phyloP scores from a whole-genome alignment of 768 basidiomycete genomes.

The Coprinellus aureogranulatus region DNA sequence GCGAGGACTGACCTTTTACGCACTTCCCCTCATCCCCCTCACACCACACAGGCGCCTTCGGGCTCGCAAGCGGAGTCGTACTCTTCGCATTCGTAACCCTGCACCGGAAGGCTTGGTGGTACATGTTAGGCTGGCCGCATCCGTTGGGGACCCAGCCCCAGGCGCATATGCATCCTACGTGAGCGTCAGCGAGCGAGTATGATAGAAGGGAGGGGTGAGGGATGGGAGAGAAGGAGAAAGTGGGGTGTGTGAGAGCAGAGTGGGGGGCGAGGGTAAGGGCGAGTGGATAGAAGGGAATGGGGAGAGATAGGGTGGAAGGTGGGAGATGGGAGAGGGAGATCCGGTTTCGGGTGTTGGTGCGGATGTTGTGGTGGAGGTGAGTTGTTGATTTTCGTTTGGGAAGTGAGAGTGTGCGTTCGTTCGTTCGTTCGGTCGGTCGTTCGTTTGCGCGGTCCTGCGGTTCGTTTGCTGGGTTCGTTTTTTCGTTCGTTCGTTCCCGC shows the following conservation, averaged over 20 bases:
- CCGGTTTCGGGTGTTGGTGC: conserved; percentile 39
- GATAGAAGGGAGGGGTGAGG: background rate
- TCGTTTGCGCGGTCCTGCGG: too few species aligned
- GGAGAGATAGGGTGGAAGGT: background rate
- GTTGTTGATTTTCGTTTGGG: too few species aligned
- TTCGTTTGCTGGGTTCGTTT: too few species aligned
- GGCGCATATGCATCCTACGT: conserved; percentile 21
- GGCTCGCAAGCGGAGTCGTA: too few species aligned
- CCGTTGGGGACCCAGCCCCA: conserved; percentile 55
- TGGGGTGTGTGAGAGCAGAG: too few species aligned
- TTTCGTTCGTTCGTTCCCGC: too few species aligned
- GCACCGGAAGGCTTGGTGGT: conserved; percentile 45
- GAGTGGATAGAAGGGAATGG: background rate
- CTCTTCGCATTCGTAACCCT: conserved; percentile 45
- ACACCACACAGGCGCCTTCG: conserved; percentile 52
- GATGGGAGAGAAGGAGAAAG: too few species aligned
- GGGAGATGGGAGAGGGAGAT: conserved; percentile 28
- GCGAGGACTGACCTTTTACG: too few species aligned
- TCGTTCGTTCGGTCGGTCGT: too few species aligned
- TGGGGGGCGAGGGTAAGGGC: too few species aligned
- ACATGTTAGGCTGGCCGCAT: conserved; percentile 58
- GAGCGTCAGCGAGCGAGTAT: background rate
- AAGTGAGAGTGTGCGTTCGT: too few species aligned
- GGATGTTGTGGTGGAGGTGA: too few species aligned
- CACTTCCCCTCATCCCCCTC: conserved; percentile 43